Conservation (phyloP, 2,329 filamentous ascomycete species). For the Aureobasidium sp. region DNA sequence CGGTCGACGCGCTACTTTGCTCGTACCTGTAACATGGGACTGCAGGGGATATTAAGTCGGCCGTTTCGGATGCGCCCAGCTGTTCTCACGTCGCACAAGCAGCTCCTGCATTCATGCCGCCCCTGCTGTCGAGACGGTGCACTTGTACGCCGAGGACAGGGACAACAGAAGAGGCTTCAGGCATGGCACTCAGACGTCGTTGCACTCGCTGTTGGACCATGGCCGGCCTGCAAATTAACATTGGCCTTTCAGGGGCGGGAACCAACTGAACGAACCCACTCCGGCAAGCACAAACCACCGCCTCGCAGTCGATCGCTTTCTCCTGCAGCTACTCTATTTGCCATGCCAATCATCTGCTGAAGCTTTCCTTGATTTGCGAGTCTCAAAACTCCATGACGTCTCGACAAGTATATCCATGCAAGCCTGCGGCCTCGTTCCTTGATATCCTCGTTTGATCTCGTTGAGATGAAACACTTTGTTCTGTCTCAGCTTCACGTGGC, state of each 20-base stretch:
- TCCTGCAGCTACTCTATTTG: not conserved
- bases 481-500: not conserved
- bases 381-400: not conserved
- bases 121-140: not conserved
- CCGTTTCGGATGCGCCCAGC: not conserved
- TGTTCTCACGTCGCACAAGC: not conserved
- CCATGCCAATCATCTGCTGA: not conserved
- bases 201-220: not conserved
- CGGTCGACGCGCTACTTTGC: not conserved
- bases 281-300: not conserved
- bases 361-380: not conserved
- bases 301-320: not conserved
- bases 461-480: not conserved
- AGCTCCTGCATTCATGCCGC: not conserved
- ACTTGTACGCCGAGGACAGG: not conserved
- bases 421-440: not conserved
- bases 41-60: not conserved
- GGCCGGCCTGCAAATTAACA: constrained; percentile 1
- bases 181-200: not conserved
- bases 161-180: not conserved
- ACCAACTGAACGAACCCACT: not conserved
- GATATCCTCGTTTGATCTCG: not conserved
- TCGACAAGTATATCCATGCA: not conserved
- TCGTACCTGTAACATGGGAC: constrained; percentile 12
- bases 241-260: not conserved